A percentile compares a stretch with the other conserved stretches of the same genome.
Evolutionary conservation across 1,284 basidiomycete species (phyloP).

Genomic region (Ustilago bromivora): DNA sequence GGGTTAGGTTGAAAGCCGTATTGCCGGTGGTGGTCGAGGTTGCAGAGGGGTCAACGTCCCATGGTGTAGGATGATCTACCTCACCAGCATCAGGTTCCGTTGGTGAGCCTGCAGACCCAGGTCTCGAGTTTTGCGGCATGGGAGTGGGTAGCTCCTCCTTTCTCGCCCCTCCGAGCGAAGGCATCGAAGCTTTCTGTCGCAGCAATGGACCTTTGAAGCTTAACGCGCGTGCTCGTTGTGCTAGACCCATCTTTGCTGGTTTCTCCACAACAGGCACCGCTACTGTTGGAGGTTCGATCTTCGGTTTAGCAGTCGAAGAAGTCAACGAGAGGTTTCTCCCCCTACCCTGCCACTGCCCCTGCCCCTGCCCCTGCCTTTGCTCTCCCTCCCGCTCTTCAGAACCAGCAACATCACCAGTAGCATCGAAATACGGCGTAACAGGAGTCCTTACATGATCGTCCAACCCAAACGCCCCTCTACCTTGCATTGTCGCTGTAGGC

Average conservation of each 20-base stretch:
- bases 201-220: constrained; percentile 47
- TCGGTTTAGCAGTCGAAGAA: constrained; percentile 1
- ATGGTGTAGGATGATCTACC: constrained; percentile 33
- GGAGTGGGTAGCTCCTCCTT: constrained; percentile 22
- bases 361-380: not conserved
- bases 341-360: not conserved
- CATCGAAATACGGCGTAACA: constrained; percentile 60
- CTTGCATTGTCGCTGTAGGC: constrained; percentile 3
- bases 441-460: constrained; percentile 55
- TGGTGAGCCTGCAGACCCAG: constrained; percentile 18
- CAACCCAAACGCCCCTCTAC: constrained; percentile 17
- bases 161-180: constrained; percentile 27
- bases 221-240: constrained; percentile 40
- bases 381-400: constrained; percentile 3
- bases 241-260: constrained; percentile 40
- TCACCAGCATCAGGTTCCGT: not conserved
- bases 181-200: constrained; percentile 44
- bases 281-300: not conserved
- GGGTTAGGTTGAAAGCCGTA: constrained; percentile 7
- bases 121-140: constrained; percentile 6
- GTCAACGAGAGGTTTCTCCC: constrained; percentile 15
- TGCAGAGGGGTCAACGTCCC: constrained; percentile 12
- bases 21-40: not conserved
- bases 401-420: constrained; percentile 18
- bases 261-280: constrained; percentile 9